phyloP scores from a whole-genome alignment of 306 rosid genomes.

The Casuarina equisetifolia region DNA sequence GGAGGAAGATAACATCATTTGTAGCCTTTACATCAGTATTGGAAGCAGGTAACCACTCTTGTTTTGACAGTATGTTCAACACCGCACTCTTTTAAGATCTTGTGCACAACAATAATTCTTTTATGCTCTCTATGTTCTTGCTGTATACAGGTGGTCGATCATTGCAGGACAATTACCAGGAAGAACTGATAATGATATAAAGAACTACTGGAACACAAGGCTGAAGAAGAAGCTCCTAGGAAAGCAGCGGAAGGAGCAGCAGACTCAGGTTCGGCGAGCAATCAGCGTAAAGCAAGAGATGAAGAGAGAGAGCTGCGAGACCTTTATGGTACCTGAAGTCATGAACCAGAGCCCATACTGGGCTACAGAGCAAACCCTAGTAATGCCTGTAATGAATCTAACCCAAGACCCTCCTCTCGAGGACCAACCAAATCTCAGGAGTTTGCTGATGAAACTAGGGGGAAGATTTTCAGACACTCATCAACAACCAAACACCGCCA shows the following conservation, averaged over 20 bases:
- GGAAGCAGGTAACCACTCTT: conserved; percentile 79
- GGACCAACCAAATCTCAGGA: conserved; percentile 45
- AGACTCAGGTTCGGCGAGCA: conserved; percentile 45
- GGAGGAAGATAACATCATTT: conserved; percentile 92
- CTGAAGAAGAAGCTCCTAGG: conserved; percentile 92
- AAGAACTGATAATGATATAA: conserved; percentile 90
- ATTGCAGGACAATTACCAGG: conserved; percentile 96
- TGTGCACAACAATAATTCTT: background rate
- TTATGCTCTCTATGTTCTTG: background rate
- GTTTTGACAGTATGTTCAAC: background rate
- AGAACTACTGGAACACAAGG: conserved; percentile 97
- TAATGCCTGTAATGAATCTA: conserved; percentile 32
- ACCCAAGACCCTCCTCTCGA: conserved; percentile 31
- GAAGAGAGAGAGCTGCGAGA: conserved; percentile 41
- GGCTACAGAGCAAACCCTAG: conserved; percentile 36
- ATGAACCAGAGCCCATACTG: conserved; percentile 42
- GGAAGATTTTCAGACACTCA: conserved; percentile 37
- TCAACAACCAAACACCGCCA: conserved; percentile 11
- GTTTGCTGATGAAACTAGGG: conserved; percentile 46
- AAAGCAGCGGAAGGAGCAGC: conserved; percentile 64
- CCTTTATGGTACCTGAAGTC: conserved; percentile 25
- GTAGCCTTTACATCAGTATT: conserved; percentile 79
- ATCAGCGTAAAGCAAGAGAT: conserved; percentile 45
- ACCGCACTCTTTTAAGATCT: background rate
- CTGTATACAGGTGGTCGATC: conserved; percentile 79